phyloP scores from a whole-genome alignment of 768 basidiomycete species.

The Lactarius vividus region DNA sequence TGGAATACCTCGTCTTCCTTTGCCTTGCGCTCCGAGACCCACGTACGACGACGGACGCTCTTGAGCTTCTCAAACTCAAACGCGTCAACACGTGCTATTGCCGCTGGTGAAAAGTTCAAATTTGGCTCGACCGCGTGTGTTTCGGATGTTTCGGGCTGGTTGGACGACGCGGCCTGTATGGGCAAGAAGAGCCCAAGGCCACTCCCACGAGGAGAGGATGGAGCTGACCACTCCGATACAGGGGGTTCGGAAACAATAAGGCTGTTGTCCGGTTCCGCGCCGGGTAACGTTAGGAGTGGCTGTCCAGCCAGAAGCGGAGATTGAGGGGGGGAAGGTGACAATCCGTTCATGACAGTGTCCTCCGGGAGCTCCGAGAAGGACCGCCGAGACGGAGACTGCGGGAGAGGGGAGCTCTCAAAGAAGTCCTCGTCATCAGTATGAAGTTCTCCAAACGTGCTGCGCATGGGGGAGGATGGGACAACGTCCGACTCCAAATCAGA shows the following conservation, averaged over 20 bases:
- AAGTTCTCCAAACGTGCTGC: neutral
- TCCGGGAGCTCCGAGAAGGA: conserved; percentile 24
- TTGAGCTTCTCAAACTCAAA: conserved; percentile 24
- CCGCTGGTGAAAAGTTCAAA: conserved; percentile 22
- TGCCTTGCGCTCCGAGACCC: conserved; percentile 26
- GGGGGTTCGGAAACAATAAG: conserved; percentile 22
- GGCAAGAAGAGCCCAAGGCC: conserved; percentile 27
- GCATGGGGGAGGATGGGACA: conserved; percentile 9
- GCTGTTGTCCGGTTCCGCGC: conserved; percentile 43
- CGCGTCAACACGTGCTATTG: conserved; percentile 11
- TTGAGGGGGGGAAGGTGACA: conserved; percentile 2
- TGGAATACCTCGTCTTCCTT: conserved; percentile 24
- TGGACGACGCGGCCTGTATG: conserved; percentile 25
- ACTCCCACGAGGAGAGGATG: conserved; percentile 17
- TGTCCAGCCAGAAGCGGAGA: conserved; percentile 12
- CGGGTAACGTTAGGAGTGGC: conserved; percentile 40
- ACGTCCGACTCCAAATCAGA: neutral
- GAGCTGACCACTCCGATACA: conserved; percentile 20
- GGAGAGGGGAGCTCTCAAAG: neutral
- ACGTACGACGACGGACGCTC: conserved; percentile 22
- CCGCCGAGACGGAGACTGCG: conserved; percentile 25
- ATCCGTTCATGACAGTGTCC: conserved; percentile 6
- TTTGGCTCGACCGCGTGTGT: conserved; percentile 24
- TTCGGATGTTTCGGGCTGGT: conserved; percentile 11
- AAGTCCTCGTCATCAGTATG: conserved; percentile 10